phyloP scores from a whole-genome alignment of 768 basidiomycete genomes.

The Tylopilus plumbeoviolaceoides region DNA sequence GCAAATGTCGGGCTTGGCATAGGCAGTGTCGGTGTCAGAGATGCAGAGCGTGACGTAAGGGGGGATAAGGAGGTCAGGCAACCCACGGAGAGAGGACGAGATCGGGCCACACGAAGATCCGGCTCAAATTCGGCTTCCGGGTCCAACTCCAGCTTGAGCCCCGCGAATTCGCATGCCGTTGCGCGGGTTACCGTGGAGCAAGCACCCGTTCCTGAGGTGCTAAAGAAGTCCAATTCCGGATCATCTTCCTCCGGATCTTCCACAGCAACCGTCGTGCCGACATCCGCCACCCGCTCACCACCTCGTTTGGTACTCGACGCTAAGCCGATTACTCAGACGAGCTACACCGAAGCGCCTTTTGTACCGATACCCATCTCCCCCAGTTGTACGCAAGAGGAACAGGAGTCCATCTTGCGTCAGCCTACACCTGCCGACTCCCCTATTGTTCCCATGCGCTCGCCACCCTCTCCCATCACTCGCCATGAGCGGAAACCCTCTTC shows the following conservation, averaged over 20 bases:
- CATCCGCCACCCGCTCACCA: slow-evolving; percentile 15
- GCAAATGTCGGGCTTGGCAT: slow-evolving; percentile 25
- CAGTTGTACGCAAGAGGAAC: slow-evolving; percentile 29
- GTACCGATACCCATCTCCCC: slow-evolving; percentile 23
- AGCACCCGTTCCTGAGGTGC: slow-evolving; percentile 8
- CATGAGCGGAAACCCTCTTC: slow-evolving; percentile 20
- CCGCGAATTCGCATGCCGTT: slow-evolving; percentile 20
- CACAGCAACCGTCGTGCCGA: slow-evolving; percentile 7
- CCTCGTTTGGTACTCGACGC: slow-evolving; percentile 29
- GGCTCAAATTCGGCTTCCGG: slow-evolving; percentile 29
- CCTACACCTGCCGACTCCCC: slow-evolving; percentile 68
- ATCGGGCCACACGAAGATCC: slow-evolving; percentile 24
- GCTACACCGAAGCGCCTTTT: slow-evolving; percentile 18
- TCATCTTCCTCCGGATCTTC: slow-evolving; percentile 30
- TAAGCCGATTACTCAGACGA: slow-evolving; percentile 26
- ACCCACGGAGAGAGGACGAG: slow-evolving; percentile 27
- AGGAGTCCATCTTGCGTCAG: slow-evolving; percentile 36
- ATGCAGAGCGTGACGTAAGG: slow-evolving; percentile 26
- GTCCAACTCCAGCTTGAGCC: slow-evolving; percentile 34
- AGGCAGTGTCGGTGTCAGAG: slow-evolving; percentile 32
- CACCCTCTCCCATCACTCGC: slow-evolving; percentile 9
- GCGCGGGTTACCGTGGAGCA: slow-evolving; percentile 1
- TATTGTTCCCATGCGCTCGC: slow-evolving; percentile 31
- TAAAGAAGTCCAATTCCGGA: slow-evolving; percentile 12
- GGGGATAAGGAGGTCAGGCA: slow-evolving; percentile 28